Percentiles rank a stretch among this genome's conserved stretches.
phyloP scores from a whole-genome alignment of 2,329 filamentous ascomycete species.

The Colletotrichum cuscutae region DNA sequence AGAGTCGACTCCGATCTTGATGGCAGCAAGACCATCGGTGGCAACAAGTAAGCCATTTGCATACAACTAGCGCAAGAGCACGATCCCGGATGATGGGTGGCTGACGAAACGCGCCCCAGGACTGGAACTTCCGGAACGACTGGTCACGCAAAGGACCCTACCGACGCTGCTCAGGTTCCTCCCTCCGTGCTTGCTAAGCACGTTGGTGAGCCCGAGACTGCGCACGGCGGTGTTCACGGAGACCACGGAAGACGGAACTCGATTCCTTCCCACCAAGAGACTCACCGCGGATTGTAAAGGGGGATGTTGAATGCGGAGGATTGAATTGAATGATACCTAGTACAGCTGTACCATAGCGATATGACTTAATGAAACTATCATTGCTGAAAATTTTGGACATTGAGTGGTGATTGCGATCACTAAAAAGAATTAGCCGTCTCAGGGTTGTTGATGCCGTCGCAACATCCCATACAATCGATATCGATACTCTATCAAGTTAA shows the following conservation, averaged over 20 bases:
- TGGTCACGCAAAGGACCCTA: constrained; percentile 54
- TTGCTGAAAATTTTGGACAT: not conserved
- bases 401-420: no score
- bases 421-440: no score
- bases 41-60: constrained; percentile 56
- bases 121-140: constrained; percentile 26
- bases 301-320: not conserved
- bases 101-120: constrained; percentile 28
- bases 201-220: constrained; percentile 56
- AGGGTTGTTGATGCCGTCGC: no score
- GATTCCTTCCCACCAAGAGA: constrained; percentile 57
- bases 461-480: no score
- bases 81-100: not conserved
- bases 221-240: constrained; percentile 53
- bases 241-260: constrained; percentile 59
- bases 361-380: constrained; percentile 29
- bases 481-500: no score
- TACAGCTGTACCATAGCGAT: constrained; percentile 21
- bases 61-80: constrained; percentile 1
- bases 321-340: constrained; percentile 27
- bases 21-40: constrained; percentile 63
- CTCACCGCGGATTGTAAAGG: constrained; percentile 56
- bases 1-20: constrained; percentile 66
- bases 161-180: constrained; percentile 67
- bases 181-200: constrained; percentile 62